These are phyloP conservation scores for Suillus discolor DNA, from an alignment of 768 basidiomycete genomes.

Conservation along the genomic window DNA sequence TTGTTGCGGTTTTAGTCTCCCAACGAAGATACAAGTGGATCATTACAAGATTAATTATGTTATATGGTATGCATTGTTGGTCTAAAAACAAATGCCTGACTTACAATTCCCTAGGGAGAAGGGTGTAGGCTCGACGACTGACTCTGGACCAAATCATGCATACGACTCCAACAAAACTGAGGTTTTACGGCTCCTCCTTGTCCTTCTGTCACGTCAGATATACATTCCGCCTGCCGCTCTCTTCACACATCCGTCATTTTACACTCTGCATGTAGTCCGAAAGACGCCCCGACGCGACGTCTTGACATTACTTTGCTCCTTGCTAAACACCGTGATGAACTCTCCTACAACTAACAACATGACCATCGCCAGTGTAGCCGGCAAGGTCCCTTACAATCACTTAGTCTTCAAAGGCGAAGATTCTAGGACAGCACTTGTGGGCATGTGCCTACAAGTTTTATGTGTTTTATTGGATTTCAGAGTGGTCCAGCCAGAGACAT, in stretches of 20 bases:
- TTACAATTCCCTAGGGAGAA: conserved; percentile 69
- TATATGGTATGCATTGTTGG: conserved; percentile 67
- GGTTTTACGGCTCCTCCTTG: conserved; percentile 84
- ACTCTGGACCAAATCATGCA: conserved; percentile 61
- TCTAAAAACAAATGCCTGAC: conserved; percentile 5
- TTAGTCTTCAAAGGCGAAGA: conserved; percentile 91
- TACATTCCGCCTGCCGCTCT: conserved; percentile 74
- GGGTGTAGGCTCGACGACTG: conserved; percentile 87
- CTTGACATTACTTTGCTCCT: conserved; percentile 90
- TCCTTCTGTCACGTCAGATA: conserved; percentile 89
- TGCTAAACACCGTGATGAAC: conserved; percentile 89
- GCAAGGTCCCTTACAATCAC: conserved; percentile 87
- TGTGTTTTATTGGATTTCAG: conserved; percentile 81
- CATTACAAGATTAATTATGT: conserved; percentile 84
- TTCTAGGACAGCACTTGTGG: conserved; percentile 67
- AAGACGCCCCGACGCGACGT: conserved; percentile 77
- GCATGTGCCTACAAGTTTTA: conserved; percentile 76
- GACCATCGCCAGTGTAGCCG: conserved; percentile 69
- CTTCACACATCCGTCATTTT: conserved; percentile 72
- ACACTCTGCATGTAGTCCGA: conserved; percentile 78
- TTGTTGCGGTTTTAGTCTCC: conserved; percentile 92
- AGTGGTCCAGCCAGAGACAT: conserved; percentile 69
- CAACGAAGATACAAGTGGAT: conserved; percentile 72
- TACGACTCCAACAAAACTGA: conserved; percentile 85
- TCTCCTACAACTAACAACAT: conserved; percentile 52